Percentiles rank a stretch among this genome's conserved stretches.
Evolutionary conservation across 2,329 filamentous ascomycete species (phyloP).

Genomic region (Botrytis byssoidea): DNA sequence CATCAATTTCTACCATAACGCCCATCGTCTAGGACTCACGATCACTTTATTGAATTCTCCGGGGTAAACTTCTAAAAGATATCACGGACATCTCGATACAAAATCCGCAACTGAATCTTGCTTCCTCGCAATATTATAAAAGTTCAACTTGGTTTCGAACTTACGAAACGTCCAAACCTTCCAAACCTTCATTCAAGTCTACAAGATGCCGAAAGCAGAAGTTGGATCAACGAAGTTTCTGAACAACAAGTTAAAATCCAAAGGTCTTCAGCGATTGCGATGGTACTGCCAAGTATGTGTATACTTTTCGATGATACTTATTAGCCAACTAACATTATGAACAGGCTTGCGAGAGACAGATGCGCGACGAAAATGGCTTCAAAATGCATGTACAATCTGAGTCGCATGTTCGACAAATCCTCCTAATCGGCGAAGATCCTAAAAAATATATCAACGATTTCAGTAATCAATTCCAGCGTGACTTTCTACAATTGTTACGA

Average conservation of each 20-base stretch:
- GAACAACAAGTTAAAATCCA: constrained; percentile 84
- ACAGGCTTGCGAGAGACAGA: constrained; percentile 72
- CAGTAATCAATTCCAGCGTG: constrained; percentile 74
- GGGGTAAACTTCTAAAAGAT: not conserved
- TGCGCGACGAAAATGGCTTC: constrained; percentile 85
- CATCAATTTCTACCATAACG: not conserved
- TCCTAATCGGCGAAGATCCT: constrained; percentile 82
- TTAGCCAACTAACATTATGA: constrained; percentile 19
- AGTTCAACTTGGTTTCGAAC: not conserved
- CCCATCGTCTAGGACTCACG: not conserved
- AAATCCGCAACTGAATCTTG: not conserved
- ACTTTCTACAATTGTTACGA: constrained; percentile 74
- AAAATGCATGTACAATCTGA: constrained; percentile 90
- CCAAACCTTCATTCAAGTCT: constrained; percentile 21
- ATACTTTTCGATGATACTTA: not conserved
- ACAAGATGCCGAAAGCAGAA: constrained; percentile 86
- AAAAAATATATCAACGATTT: constrained; percentile 81
- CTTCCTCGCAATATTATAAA: not conserved
- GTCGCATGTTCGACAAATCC: constrained; percentile 85
- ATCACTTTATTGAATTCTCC: too few relatives aligned
- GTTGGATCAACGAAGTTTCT: constrained; percentile 88
- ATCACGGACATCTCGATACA: not conserved
- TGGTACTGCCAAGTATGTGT: constrained; percentile 77
- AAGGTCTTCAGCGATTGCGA: constrained; percentile 73
- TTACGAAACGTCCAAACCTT: not conserved